A percentile compares a stretch with the other conserved stretches of the same genome.
phyloP scores from a whole-genome alignment of 768 basidiomycete species.

The Cantharellus cinnabarinus region DNA sequence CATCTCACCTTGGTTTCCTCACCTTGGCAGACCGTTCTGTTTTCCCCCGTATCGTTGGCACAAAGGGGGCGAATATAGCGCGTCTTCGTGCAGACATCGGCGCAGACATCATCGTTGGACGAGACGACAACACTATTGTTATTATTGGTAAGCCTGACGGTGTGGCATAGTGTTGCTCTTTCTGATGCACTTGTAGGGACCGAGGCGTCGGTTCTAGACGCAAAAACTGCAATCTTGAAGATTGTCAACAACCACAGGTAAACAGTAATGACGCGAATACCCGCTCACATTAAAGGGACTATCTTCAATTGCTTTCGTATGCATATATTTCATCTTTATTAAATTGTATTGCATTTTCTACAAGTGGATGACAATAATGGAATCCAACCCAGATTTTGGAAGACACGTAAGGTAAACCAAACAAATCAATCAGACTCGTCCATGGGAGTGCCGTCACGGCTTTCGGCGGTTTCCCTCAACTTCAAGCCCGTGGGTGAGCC shows the following conservation, averaged over 20 bases:
- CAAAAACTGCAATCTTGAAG: conserved; percentile 51
- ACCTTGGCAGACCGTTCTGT: conserved; percentile 60
- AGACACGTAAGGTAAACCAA: no score
- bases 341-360: neutral
- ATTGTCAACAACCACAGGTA: conserved; percentile 22
- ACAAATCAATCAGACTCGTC: neutral
- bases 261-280: neutral
- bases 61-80: conserved; percentile 77
- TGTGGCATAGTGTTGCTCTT: neutral
- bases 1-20: conserved; percentile 68
- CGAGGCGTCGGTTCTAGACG: conserved; percentile 42
- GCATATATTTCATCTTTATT: neutral
- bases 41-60: conserved; percentile 86
- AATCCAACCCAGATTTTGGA: no score
- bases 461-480: conserved; percentile 20
- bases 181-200: conserved; percentile 27
- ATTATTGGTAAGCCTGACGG: conserved; percentile 46
- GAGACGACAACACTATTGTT: conserved; percentile 71
- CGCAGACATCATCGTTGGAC: conserved; percentile 78
- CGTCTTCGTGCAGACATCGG: conserved; percentile 77
- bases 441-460: conserved; percentile 13
- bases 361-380: neutral
- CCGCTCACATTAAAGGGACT: neutral
- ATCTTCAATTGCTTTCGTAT: neutral
- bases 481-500: conserved; percentile 12